Conservation (phyloP, 179 eudicot species). For the Carnegiea gigantea region DNA sequence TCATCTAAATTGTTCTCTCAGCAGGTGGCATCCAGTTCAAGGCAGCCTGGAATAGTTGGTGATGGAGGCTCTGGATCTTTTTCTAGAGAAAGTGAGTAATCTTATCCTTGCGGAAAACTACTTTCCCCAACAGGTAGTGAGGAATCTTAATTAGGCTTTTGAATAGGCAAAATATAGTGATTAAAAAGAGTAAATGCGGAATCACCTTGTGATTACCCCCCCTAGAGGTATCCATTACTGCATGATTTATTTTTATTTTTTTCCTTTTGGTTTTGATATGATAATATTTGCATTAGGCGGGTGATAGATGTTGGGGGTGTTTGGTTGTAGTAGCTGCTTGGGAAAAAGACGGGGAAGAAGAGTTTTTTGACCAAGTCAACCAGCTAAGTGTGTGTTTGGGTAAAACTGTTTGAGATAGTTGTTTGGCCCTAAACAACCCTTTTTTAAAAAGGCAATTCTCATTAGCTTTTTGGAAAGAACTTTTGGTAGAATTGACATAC, state of each 20-base stretch:
- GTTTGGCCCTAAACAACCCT: too few species aligned
- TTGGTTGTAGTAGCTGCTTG: too few species aligned
- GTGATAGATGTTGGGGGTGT: not conserved
- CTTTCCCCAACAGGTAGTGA: not conserved
- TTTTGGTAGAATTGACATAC: too few species aligned
- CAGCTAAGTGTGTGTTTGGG: too few species aligned
- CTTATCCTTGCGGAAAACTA: not conserved
- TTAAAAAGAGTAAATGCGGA: not conserved
- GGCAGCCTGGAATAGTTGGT: conserved; percentile 2
- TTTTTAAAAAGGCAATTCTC: too few species aligned
- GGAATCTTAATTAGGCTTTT: not conserved
- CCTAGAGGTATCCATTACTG: not conserved
- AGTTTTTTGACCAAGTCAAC: too few species aligned
- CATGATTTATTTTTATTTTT: not conserved
- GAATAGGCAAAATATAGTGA: not conserved
- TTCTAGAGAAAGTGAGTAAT: conserved; percentile 18
- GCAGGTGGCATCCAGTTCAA: conserved; percentile 11
- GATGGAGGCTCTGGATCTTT: conserved; percentile 18
- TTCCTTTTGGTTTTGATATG: not conserved
- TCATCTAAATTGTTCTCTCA: not conserved
- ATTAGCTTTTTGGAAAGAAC: too few species aligned
- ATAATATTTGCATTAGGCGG: not conserved
- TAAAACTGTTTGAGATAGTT: too few species aligned
- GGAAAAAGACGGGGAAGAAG: too few species aligned
- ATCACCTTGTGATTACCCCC: not conserved